Percentiles rank a stretch among this genome's conserved stretches.
These are phyloP conservation scores for Benincasa hispida DNA, from an alignment of 306 rosid species.

Conservation along the genomic window DNA sequence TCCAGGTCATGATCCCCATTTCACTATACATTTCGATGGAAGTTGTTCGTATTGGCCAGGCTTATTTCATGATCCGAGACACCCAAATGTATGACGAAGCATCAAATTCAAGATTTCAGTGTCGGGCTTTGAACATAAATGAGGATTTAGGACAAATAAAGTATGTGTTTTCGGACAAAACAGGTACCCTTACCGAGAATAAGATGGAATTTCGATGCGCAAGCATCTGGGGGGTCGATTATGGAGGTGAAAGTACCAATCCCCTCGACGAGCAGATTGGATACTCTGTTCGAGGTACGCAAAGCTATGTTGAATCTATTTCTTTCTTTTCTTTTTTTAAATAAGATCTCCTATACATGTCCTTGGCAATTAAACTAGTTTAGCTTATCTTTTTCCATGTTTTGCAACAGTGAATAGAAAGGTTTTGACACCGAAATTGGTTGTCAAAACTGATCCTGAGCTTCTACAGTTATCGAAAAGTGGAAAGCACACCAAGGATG, in stretches of 20 bases:
- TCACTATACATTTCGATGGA: constrained; percentile 93
- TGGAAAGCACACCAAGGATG: constrained; percentile 28
- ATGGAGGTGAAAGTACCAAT: constrained; percentile 22
- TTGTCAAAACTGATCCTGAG: constrained; percentile 49
- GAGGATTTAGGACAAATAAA: constrained; percentile 96
- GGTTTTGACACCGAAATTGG: constrained; percentile 65
- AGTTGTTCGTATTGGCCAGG: constrained; percentile 92
- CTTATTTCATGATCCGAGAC: constrained; percentile 79
- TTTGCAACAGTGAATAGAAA: constrained; percentile 45
- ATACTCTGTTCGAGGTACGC: constrained; percentile 45
- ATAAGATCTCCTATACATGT: background rate
- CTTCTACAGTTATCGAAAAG: constrained; percentile 41
- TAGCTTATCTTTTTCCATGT: background rate
- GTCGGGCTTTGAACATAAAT: constrained; percentile 89
- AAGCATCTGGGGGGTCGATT: constrained; percentile 79
- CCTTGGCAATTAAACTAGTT: background rate
- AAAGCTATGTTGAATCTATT: background rate
- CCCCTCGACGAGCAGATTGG: constrained; percentile 30
- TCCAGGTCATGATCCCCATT: constrained; percentile 93
- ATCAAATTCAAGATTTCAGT: constrained; percentile 68
- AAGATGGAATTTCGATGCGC: constrained; percentile 94
- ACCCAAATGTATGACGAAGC: constrained; percentile 62
- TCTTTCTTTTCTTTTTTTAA: background rate
- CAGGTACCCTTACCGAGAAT: constrained; percentile 95
- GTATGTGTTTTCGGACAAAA: constrained; percentile 89